Evolutionary conservation across 768 basidiomycete genomes (phyloP).

Genomic region (Kondoa subrosea): DNA sequence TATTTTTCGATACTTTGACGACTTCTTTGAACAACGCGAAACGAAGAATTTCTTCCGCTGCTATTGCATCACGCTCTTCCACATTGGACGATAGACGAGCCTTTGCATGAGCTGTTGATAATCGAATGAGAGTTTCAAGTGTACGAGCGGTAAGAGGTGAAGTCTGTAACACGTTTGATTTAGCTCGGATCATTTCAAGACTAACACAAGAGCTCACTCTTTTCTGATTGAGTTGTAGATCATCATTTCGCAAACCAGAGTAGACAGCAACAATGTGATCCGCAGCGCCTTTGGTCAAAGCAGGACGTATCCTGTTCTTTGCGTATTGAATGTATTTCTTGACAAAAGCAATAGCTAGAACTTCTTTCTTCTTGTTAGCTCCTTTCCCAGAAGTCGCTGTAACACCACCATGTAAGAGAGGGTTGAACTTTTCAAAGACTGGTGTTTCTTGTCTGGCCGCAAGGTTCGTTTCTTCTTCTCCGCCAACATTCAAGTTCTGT

Average conservation of each 20-base stretch:
- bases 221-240: constrained; percentile 73
- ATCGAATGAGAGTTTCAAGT: constrained; percentile 91
- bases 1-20: constrained; percentile 38
- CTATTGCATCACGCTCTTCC: constrained; percentile 63
- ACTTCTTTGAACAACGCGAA: constrained; percentile 98
- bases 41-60: constrained; percentile 85
- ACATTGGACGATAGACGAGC: constrained; percentile 73
- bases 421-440: constrained; percentile 92
- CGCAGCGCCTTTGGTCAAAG: constrained; percentile 77
- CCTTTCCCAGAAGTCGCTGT: constrained; percentile 40
- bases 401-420: constrained; percentile 75
- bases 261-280: constrained; percentile 88
- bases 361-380: constrained; percentile 46
- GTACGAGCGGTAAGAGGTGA: constrained; percentile 95
- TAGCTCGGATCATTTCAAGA: constrained; percentile 25
- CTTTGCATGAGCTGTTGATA: constrained; percentile 95
- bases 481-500: constrained; percentile 75
- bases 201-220: constrained; percentile 39
- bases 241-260: constrained; percentile 76
- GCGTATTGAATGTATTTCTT: constrained; percentile 99
- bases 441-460: constrained; percentile 48
- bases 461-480: constrained; percentile 37
- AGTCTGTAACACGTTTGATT: constrained; percentile 43
- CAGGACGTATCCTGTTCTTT: constrained; percentile 69
- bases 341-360: constrained; percentile 80